Evolutionary conservation across 2,329 filamentous ascomycete genomes (phyloP).

Genomic region (Zymoseptoria tritici): DNA sequence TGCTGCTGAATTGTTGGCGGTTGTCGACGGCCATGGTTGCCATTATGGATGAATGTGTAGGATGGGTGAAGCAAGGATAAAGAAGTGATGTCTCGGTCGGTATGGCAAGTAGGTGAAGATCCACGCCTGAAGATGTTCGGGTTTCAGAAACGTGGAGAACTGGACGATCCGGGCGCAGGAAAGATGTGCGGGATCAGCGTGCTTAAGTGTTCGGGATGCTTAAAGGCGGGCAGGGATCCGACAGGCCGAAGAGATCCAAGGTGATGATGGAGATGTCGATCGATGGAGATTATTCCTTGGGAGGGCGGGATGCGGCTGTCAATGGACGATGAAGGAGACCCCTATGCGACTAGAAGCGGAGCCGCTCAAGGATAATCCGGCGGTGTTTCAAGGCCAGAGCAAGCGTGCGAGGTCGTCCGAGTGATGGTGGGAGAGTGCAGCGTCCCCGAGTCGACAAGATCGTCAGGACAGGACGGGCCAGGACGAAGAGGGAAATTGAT

Average conservation of each 20-base stretch:
- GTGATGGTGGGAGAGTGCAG: not conserved
- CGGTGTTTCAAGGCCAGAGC: not conserved
- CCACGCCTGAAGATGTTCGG: slow-evolving; percentile 19
- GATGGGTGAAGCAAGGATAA: slow-evolving; percentile 13
- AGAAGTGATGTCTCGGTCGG: slow-evolving; percentile 17
- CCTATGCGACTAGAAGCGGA: slow-evolving; percentile 21
- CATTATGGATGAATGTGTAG: slow-evolving; percentile 47
- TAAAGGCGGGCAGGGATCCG: slow-evolving; percentile 23
- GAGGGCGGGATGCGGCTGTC: slow-evolving; percentile 15
- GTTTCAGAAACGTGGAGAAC: slow-evolving; percentile 39
- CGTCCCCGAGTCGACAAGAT: not conserved
- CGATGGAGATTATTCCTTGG: slow-evolving; percentile 12
- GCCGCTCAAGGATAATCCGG: slow-evolving; percentile 15
- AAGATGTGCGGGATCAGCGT: slow-evolving; percentile 44
- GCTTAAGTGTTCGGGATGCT: slow-evolving; percentile 29
- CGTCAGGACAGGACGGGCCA: slow-evolving; percentile 6
- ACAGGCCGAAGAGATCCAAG: slow-evolving; percentile 9
- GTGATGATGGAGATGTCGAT: slow-evolving; percentile 11
- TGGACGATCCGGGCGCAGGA: slow-evolving; percentile 35
- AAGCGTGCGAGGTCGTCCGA: not conserved
- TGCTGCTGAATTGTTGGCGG: slow-evolving; percentile 70
- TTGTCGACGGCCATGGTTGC: slow-evolving; percentile 84
- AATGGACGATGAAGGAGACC: slow-evolving; percentile 19
- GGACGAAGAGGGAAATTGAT: slow-evolving; percentile 10
- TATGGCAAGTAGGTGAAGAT: slow-evolving; percentile 16